phyloP scores from a whole-genome alignment of 139 green algal genomes.

The Nannochloris sp. region DNA sequence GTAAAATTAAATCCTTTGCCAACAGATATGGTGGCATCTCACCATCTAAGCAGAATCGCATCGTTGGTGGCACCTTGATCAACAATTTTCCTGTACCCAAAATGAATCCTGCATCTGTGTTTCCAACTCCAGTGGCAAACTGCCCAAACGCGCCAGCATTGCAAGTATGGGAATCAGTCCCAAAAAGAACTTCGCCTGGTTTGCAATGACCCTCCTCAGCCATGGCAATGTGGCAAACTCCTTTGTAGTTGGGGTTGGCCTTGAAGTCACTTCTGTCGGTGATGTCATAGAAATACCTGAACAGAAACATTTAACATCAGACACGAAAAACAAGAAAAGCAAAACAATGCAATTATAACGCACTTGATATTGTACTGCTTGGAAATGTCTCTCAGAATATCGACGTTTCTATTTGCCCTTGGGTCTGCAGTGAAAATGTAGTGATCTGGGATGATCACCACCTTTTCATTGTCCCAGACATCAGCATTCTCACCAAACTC shows the following conservation, averaged over 20 bases:
- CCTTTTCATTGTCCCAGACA: slow-evolving; percentile 83
- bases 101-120: slow-evolving; percentile 96
- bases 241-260: slow-evolving; percentile 96
- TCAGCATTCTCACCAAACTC: slow-evolving; percentile 87
- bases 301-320: background rate
- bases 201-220: slow-evolving; percentile 71
- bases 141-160: slow-evolving; percentile 93
- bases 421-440: slow-evolving; percentile 95
- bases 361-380: slow-evolving; percentile 80
- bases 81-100: slow-evolving; percentile 94
- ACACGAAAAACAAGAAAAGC: background rate
- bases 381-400: slow-evolving; percentile 65
- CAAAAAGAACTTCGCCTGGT: slow-evolving; percentile 85
- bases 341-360: background rate
- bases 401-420: slow-evolving; percentile 92
- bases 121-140: slow-evolving; percentile 91
- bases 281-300: slow-evolving; percentile 93
- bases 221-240: slow-evolving; percentile 87
- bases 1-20: slow-evolving; percentile 90
- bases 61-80: slow-evolving; percentile 89
- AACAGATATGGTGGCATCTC: slow-evolving; percentile 86
- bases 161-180: slow-evolving; percentile 96
- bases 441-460: slow-evolving; percentile 94
- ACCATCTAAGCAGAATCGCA: slow-evolving; percentile 88
- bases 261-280: slow-evolving; percentile 77